These are phyloP conservation scores for Metschnikowia dekortorum DNA, from an alignment of 805 yeast genomes.

Conservation along the genomic window DNA sequence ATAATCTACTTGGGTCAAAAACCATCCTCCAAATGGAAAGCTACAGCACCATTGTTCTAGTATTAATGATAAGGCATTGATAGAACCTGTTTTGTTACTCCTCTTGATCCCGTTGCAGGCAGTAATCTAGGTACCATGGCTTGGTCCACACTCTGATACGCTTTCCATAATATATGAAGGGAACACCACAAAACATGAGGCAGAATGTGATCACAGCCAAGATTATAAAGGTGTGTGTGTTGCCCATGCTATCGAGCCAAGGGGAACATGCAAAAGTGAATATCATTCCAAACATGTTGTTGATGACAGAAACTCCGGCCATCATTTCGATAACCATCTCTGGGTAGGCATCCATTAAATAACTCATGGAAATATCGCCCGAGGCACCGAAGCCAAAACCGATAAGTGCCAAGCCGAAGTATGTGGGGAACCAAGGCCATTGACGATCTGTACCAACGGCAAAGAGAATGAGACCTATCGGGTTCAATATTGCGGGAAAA, in stretches of 20 bases:
- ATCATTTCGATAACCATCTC: slow-evolving; percentile 67
- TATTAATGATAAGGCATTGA: background rate
- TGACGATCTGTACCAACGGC: slow-evolving; percentile 59
- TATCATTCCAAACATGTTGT: slow-evolving; percentile 60
- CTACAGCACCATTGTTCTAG: background rate
- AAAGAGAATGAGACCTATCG: slow-evolving; percentile 59
- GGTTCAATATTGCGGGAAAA: slow-evolving; percentile 54
- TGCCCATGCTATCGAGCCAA: slow-evolving; percentile 56
- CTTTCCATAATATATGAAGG: slow-evolving; percentile 60
- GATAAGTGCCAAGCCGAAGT: slow-evolving; percentile 58
- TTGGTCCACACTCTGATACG: slow-evolving; percentile 54
- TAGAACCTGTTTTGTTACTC: background rate
- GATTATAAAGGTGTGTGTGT: slow-evolving; percentile 55
- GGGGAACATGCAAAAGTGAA: slow-evolving; percentile 63
- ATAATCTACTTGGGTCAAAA: background rate
- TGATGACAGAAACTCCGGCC: slow-evolving; percentile 64
- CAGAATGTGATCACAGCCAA: slow-evolving; percentile 57
- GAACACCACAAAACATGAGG: slow-evolving; percentile 54
- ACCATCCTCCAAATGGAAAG: background rate
- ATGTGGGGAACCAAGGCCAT: slow-evolving; percentile 52
- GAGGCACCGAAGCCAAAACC: slow-evolving; percentile 70
- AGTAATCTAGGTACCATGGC: slow-evolving; percentile 38
- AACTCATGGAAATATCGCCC: slow-evolving; percentile 67
- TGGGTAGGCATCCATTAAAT: slow-evolving; percentile 64
- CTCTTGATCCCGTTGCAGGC: slow-evolving; percentile 12